A percentile compares a stretch with the other conserved stretches of the same genome.
phyloP scores from a whole-genome alignment of 768 basidiomycete genomes.

The Boletus insuetus region DNA sequence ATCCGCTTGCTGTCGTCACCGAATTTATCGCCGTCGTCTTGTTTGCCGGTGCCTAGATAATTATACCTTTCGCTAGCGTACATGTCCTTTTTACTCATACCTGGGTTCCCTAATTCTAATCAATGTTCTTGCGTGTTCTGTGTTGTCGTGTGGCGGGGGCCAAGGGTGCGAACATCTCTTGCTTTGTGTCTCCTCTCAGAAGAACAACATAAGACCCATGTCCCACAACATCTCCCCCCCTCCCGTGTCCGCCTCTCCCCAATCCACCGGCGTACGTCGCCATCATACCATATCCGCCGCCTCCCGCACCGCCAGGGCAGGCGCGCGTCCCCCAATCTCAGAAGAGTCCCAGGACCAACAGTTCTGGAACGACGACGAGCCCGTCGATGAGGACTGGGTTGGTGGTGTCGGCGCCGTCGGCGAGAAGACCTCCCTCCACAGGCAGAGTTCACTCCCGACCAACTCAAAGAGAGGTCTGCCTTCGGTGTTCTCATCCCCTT shows the following conservation, averaged over 20 bases:
- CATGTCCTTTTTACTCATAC: neutral
- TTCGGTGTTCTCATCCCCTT: neutral
- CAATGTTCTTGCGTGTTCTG: constrained; percentile 1
- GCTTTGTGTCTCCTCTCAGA: neutral
- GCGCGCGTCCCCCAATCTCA: constrained; percentile 60
- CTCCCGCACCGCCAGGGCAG: constrained; percentile 60
- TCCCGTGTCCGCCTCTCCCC: constrained; percentile 36
- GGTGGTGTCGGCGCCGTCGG: constrained; percentile 81
- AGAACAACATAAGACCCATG: constrained; percentile 24
- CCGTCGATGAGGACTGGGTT: constrained; percentile 78
- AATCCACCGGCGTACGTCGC: constrained; percentile 58
- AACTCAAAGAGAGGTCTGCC: constrained; percentile 70
- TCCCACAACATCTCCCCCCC: constrained; percentile 44
- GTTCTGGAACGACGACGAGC: constrained; percentile 71
- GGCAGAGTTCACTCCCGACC: constrained; percentile 79
- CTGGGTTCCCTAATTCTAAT: neutral
- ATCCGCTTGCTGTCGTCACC: constrained; percentile 31
- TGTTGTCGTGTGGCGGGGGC: constrained; percentile 19
- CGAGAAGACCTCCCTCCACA: constrained; percentile 75
- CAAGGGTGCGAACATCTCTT: constrained; percentile 23
- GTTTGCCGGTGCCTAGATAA: constrained; percentile 32
- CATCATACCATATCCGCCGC: constrained; percentile 82
- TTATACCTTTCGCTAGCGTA: constrained; percentile 7
- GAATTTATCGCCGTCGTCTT: constrained; percentile 31
- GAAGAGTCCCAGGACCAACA: constrained; percentile 63